Evolutionary conservation across 129 eudicot species (phyloP), one percentile per base, ranked within the genome.

Genomic region (Escallonia rubra): DNA sequence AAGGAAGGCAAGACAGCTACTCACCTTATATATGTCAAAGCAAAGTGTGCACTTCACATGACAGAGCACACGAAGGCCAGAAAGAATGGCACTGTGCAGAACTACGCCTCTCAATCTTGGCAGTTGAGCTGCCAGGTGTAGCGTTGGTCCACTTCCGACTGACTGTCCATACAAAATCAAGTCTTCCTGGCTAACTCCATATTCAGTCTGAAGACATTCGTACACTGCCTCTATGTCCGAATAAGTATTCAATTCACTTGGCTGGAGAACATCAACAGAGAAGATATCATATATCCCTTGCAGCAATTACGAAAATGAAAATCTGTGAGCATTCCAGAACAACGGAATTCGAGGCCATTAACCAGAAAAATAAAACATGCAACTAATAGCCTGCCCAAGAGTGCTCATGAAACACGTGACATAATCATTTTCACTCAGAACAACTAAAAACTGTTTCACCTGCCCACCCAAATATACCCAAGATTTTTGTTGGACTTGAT

Each of bases 211-310:
- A 57, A 91, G 97, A 71, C 97, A 91, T 60, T 88, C 90, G 16
- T 91, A 91, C 38, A 91, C 96, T 7, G 97, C 97, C 74, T 91
- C 96, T 59, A 91, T 88, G 87, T 91, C 97, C 10, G 97, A 93
- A 66, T 91, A 91, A 10, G 97, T 91, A 71, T 91, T 88, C 70
- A 78, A 85, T 79, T 91, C 97, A 57, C 90, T 91, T 41, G 97
- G 94, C 97, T 91, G 90, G 62, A 80, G 10, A 41, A 66, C 14
- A 65, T 56, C 59, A 68, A 45, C 34, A 23, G 34, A 23, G 34
- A 23, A 23, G 34, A 23, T 23, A 23, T 23, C 34, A 23, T 23
- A 23, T 23, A 23, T 23, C 34, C 34, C 34, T 23, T 23, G 34
- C 34, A 23, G 34, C 34, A 23, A 23, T 23, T 23, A 23, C 34